Base-by-base conservation (phyloP, 139 green algal species). In the Chara braunii region DNA sequence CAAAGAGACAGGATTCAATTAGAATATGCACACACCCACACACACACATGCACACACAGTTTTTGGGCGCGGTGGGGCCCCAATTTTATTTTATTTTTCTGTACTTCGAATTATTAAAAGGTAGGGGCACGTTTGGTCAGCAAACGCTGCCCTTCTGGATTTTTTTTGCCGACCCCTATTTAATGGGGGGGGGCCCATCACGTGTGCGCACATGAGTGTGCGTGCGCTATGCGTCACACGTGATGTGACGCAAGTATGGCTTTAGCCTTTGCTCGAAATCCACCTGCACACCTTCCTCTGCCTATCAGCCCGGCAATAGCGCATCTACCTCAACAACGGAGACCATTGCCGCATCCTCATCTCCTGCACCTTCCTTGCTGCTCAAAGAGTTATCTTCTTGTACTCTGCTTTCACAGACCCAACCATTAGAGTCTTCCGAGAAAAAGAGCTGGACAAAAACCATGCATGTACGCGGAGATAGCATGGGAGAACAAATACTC, bases 321-420 rank as follows among this genome's bases (percentile, higher is more conserved):
- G 50, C 53, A 29, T 60, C 6, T 30, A 62, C 53, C 36, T 62
- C 53, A 7, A 59, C 53, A 7, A 35, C 29, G 36, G 53, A 23
- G 36, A 62, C 36, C 23, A 62, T 7, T 56, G 6, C 53, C 36
- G 53, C n/a, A 48, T 48, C 40, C n/a, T 26, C 40, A 26, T 48
- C n/a, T n/a, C 40, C 18, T 48, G 18, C 40, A 48, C 40, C n/a
- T 48, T 18, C n/a, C 18, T 48, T 26, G 18, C n/a, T 48, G n/a
- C n/a, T 6, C 29, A 55, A 40, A 31, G 29, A 7, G 6, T 30
- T 55, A 7, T 7, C 45, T 55, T 30, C 45, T 55, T 30, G 33
- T 28, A 14, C 8, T 55, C 8, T 59, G 53, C 50, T 62, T 32
- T 31, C 36, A 7, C 31, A 52, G 5, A 62, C 6, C 12, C 33